These are phyloP conservation scores for Juglanconis sp. DNA, from an alignment of 2,329 filamentous ascomycete genomes.

Conservation along the genomic window DNA sequence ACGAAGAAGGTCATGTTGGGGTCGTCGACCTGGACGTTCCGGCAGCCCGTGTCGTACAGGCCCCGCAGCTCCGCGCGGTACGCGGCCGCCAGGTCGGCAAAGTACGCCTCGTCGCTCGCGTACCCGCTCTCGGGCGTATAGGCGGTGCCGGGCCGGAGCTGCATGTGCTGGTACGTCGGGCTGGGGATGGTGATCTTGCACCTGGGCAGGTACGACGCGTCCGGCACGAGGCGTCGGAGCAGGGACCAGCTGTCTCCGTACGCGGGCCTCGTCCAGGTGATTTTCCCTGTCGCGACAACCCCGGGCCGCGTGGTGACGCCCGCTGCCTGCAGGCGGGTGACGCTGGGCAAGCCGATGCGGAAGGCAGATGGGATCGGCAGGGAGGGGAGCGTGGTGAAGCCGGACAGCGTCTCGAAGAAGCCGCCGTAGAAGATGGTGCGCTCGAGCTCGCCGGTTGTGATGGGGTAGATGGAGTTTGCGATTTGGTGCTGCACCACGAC, in stretches of 20 bases:
- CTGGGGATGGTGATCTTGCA: slow-evolving; percentile 10
- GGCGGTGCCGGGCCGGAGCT: slow-evolving; percentile 1
- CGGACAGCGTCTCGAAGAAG: slow-evolving; percentile 10
- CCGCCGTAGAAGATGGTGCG: slow-evolving; percentile 8
- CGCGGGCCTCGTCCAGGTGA: background rate
- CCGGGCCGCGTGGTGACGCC: slow-evolving; percentile 1
- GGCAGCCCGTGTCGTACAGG: slow-evolving; percentile 49
- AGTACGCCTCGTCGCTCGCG: slow-evolving; percentile 48
- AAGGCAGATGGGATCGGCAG: slow-evolving; percentile 8
- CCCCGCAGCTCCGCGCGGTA: slow-evolving; percentile 50
- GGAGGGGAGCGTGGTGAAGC: background rate
- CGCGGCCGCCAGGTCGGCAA: slow-evolving; percentile 50
- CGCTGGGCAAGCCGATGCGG: slow-evolving; percentile 3
- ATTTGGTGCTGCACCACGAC: slow-evolving; percentile 1
- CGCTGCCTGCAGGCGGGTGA: background rate
- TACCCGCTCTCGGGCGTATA: slow-evolving; percentile 23
- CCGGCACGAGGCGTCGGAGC: background rate
- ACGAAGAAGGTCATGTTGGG: slow-evolving; percentile 57
- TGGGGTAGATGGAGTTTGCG: background rate
- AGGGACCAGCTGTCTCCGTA: slow-evolving; percentile 1
- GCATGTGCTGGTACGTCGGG: slow-evolving; percentile 7
- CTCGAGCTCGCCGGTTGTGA: slow-evolving; percentile 12
- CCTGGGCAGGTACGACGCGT: background rate
- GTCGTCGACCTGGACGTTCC: slow-evolving; percentile 55
- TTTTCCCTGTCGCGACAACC: slow-evolving; percentile 7